Percentiles rank a stretch among this genome's conserved stretches.
Evolutionary conservation across 768 basidiomycete genomes (phyloP).

Genomic region (Tubosaeta sp.): DNA sequence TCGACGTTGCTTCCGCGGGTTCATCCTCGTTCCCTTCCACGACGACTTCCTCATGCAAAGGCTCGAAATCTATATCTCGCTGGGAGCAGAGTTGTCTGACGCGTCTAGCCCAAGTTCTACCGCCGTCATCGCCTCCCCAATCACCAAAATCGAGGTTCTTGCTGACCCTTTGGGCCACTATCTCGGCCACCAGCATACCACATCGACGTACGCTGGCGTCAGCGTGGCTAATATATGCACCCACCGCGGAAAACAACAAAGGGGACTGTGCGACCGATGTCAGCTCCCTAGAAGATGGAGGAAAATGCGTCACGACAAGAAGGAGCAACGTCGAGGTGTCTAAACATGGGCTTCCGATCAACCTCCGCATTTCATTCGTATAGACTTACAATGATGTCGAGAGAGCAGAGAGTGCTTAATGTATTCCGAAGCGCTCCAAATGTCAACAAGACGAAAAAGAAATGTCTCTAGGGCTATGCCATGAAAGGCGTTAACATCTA

Average conservation of each 20-base stretch:
- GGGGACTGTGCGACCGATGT: conserved; percentile 48
- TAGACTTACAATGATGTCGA: conserved; percentile 66
- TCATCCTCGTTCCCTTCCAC: conserved; percentile 6
- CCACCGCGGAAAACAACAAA: conserved; percentile 63
- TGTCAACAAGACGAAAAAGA: conserved; percentile 46
- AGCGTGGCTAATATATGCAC: conserved; percentile 72
- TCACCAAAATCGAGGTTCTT: conserved; percentile 74
- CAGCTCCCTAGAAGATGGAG: conserved; percentile 43
- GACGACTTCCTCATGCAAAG: conserved; percentile 16
- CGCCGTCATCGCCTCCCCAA: conserved; percentile 77
- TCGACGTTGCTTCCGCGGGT: conserved; percentile 5
- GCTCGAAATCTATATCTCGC: conserved; percentile 49
- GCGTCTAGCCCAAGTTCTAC: conserved; percentile 58
- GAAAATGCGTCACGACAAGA: conserved; percentile 57
- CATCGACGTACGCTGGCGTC: conserved; percentile 75
- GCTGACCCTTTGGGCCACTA: conserved; percentile 56
- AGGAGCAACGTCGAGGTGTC: conserved; percentile 74
- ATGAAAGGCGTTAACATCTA: conserved; percentile 7
- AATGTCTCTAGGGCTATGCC: conserved; percentile 41
- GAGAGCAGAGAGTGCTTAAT: conserved; percentile 75
- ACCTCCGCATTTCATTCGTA: background rate
- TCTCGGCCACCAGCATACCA: conserved; percentile 91
- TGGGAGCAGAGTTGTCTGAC: conserved; percentile 50
- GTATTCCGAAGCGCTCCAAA: conserved; percentile 76
- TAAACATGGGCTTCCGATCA: conserved; percentile 27